These are phyloP conservation scores for Ophiostoma piceae DNA, from an alignment of 2,329 filamentous ascomycete species.

Conservation along the genomic window DNA sequence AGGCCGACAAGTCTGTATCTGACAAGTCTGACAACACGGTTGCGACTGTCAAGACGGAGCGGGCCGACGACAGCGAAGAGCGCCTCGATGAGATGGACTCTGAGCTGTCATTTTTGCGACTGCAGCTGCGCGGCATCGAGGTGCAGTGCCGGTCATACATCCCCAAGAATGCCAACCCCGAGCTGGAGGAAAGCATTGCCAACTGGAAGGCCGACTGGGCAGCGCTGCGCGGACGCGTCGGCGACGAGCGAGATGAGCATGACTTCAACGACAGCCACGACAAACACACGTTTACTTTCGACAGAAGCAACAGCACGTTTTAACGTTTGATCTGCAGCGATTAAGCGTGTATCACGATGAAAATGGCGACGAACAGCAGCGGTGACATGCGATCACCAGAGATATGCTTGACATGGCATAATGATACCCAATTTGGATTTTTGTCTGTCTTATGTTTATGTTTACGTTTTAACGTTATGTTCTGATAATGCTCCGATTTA, in stretches of 20 bases:
- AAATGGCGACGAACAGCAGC: conserved; percentile 4
- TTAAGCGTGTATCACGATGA: neutral
- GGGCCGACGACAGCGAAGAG: conserved; percentile 26
- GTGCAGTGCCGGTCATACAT: conserved; percentile 48
- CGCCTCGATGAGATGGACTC: conserved; percentile 54
- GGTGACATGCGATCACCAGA: neutral
- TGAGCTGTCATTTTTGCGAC: conserved; percentile 56
- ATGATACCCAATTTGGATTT: conserved; percentile 16
- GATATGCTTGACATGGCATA: neutral
- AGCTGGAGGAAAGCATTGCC: conserved; percentile 54
- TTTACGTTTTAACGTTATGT: neutral
- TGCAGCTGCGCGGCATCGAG: conserved; percentile 59
- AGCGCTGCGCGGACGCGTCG: conserved; percentile 33
- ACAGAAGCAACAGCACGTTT: conserved; percentile 17
- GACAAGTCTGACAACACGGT: neutral
- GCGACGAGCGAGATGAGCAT: conserved; percentile 22
- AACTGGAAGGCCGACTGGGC: conserved; percentile 59
- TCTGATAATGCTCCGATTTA: neutral
- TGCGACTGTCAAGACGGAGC: neutral
- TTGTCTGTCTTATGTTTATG: conserved; percentile 7
- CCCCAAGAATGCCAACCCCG: conserved; percentile 46
- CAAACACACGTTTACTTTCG: neutral
- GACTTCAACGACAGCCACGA: neutral
- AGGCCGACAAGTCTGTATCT: too few species aligned
- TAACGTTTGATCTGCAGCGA: neutral